Evolutionary conservation across 2,329 filamentous ascomycete genomes (phyloP), one percentile per base, ranked within the genome.

Genomic region (Thermothelomyces thermophilus): DNA sequence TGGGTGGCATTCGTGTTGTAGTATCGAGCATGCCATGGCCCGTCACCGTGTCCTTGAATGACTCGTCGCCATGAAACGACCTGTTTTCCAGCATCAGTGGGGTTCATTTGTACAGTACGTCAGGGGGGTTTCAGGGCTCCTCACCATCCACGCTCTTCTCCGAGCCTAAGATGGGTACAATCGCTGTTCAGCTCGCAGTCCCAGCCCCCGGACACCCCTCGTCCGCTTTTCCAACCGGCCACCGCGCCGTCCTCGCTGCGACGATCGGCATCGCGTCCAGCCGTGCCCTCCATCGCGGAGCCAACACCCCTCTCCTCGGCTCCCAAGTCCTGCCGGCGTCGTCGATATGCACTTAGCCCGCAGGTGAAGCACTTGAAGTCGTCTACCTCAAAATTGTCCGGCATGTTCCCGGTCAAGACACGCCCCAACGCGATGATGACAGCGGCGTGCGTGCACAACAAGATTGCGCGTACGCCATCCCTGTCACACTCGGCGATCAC

Each of bases 381-480:
- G 55, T 93, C 85, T 46, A 78, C 77, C 7, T 79, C 80, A 26
- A 82, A 73, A 63, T 85, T 80, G 1, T 80, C 76, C 0, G 90
- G 90, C 76, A 91, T 83, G 17, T 68, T 61, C 0, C 89, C 90
- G 2, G 90, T 96, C 59, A 98, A 71, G 1, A 82, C 83, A 35
- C 93, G 78, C 1, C 91, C 91, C 58, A 93, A 79, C 8, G 87
- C 85, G 64, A 98, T 96, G 61, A 97, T 79, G 10, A 84, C 82
- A 3, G 93, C 93, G 1, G 93, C 93, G 70, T 98, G 93, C 1
- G 87, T 86, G 68, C 88, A 95, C 34, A 98, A 75, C 35, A 96
- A 68, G 20, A 95, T 75, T 0, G 87, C 77, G 60, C 79, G 81
- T 34, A 78, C 73, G n/a, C 82, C 79, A 42, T 86, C 75, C n/a